phyloP scores from a whole-genome alignment of 2,329 filamentous ascomycete genomes.

The Fragosphaeria purpurea region DNA sequence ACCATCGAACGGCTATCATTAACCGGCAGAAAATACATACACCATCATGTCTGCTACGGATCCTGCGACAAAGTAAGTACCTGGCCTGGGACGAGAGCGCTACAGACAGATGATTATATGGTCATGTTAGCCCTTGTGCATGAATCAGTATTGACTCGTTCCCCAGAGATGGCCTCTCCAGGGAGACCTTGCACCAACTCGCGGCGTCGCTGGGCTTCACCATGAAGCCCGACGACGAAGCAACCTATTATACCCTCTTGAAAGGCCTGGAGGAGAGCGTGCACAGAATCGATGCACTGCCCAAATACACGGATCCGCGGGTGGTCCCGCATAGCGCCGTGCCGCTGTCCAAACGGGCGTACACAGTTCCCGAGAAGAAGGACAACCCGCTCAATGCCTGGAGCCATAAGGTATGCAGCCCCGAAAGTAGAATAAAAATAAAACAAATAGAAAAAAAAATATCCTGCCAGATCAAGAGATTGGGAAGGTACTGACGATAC shows the following conservation, averaged over 20 bases:
- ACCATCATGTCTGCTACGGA: too few species aligned
- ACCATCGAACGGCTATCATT: too few species aligned
- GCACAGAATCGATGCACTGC: conserved; percentile 14
- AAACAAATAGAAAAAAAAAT: too few species aligned
- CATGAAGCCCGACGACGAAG: conserved; percentile 16
- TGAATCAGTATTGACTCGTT: not conserved
- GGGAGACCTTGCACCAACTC: conserved; percentile 9
- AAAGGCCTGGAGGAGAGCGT: conserved; percentile 19
- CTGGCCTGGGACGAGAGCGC: not conserved
- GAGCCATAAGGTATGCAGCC: conserved; percentile 16
- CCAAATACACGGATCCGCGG: conserved; percentile 18
- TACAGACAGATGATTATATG: too few species aligned
- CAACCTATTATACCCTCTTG: conserved; percentile 20
- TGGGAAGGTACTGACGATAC: not conserved
- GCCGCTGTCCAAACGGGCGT: conserved; percentile 11
- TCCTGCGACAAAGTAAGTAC: too few species aligned
- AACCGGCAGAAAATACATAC: too few species aligned
- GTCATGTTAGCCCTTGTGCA: not conserved
- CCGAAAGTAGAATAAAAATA: too few species aligned
- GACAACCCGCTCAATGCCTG: conserved; percentile 25
- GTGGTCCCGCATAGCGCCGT: conserved; percentile 12
- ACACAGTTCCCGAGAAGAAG: conserved; percentile 12
- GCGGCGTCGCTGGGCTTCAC: conserved; percentile 9
- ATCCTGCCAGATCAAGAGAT: not conserved
- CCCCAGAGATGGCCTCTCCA: conserved; percentile 4